Evolutionary conservation across 2,329 filamentous ascomycete genomes (phyloP), one percentile per base, ranked within the genome.

Genomic region (Colletotrichum graminicola): DNA sequence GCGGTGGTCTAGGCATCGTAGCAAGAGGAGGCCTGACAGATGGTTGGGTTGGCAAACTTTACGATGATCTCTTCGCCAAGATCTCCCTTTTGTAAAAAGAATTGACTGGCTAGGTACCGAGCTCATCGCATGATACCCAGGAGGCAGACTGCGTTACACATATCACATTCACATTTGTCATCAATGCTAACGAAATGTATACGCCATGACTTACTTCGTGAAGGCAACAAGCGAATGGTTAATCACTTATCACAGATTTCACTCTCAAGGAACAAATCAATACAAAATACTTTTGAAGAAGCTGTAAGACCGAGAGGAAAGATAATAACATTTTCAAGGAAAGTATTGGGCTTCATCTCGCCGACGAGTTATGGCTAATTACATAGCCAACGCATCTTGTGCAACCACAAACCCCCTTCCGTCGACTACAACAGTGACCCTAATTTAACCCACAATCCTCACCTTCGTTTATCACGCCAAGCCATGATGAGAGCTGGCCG

Each of bases 21-120:
- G 94, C 92, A 3, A 86, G 88, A 73, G 93, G 88, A 1, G 94
- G 94, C 0, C 80, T 84, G 72, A 90, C 89, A 1, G 84, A 87
- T 5, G 94, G 94, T 0, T 98, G 94, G 94, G 86, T 97, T 66
- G 94, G 90, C 2, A 92, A 86, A 75, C 86, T 93, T 61, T 97
- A 95, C 81, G 92, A 98, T 82, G 87, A 90, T 61, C 84, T 97
- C 74, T 94, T 81, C 73, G 76, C 74, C n/a, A 76, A 67, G 67
- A 67, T 79, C 66, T 75, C 76, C 18, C 57, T 71, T 47, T 54
- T 47, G 18, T 72, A 39, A 69, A 5, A 11, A n/a, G 11, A 39
- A 14, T 5, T 5, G 8, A 54, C 26, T 23, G 41, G 57, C 26
- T n/a, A 43, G n/a, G 26, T 7, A 59, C 45, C 39, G 29, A 34